Conservation (phyloP, 805 yeast genomes). For the Saccharomycopsis javanensis region DNA sequence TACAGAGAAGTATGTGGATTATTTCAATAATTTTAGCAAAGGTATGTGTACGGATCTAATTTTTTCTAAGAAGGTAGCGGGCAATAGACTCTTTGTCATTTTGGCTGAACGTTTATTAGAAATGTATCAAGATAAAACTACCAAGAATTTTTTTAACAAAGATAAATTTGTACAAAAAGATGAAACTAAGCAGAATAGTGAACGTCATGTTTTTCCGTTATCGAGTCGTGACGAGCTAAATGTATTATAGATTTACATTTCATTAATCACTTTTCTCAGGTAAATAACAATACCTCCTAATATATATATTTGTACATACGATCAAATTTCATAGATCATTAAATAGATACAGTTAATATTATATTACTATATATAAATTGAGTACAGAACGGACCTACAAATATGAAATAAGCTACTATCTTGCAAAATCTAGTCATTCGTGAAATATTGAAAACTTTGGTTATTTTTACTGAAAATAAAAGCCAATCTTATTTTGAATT, state of each 20-base stretch:
- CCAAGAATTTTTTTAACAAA: neutral
- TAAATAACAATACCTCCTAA: no score
- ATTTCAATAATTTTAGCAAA: conserved; percentile 1
- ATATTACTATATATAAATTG: no score
- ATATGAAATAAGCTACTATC: no score
- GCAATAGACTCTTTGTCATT: neutral
- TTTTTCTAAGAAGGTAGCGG: neutral
- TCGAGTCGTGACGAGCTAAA: neutral
- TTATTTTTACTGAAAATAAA: no score
- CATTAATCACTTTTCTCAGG: neutral
- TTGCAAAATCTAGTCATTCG: no score
- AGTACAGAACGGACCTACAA: no score
- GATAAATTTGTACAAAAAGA: neutral
- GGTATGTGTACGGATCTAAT: conserved; percentile 7
- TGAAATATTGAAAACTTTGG: no score
- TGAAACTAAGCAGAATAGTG: neutral
- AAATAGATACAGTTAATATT: no score
- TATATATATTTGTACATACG: no score
- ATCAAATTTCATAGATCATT: no score
- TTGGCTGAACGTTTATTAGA: conserved; percentile 1
- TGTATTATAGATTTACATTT: no score
- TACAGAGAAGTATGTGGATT: neutral
- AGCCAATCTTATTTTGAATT: no score
- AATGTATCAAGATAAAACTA: neutral
- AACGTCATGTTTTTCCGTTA: neutral